phyloP scores from a whole-genome alignment of 257 asterid species.

The Fraxinus excelsior region DNA sequence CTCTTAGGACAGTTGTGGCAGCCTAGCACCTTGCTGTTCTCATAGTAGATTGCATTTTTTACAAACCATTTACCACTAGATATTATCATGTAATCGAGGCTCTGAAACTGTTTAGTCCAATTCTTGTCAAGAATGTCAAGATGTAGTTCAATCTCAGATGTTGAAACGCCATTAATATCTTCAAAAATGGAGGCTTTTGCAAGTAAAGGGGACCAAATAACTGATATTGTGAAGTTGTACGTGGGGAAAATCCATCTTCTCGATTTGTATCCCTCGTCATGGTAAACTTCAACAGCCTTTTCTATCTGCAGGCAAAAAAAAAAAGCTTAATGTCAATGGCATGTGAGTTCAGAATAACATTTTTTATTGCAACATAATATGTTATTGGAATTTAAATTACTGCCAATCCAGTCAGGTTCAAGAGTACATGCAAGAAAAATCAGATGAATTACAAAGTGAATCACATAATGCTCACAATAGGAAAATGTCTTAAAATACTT shows the following conservation, averaged over 20 bases:
- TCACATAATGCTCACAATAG: not conserved
- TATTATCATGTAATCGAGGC: constrained; percentile 60
- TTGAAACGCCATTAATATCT: constrained; percentile 65
- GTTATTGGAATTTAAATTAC: not conserved
- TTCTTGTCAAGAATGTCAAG: constrained; percentile 63
- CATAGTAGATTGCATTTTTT: constrained; percentile 62
- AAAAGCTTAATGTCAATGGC: not conserved
- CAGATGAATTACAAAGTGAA: not conserved
- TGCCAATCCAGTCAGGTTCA: not conserved
- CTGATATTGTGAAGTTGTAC: constrained; percentile 64
- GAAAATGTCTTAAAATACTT: not conserved
- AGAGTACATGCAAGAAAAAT: not conserved
- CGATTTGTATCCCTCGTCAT: constrained; percentile 55
- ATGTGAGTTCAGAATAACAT: not conserved
- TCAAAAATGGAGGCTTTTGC: constrained; percentile 67
- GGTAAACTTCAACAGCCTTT: constrained; percentile 66
- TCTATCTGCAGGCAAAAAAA: constrained; percentile 33
- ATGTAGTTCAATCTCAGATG: constrained; percentile 65
- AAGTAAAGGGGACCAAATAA: constrained; percentile 79
- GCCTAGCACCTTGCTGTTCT: constrained; percentile 49
- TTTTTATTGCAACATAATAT: not conserved
- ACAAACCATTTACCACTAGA: constrained; percentile 76
- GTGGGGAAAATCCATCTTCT: constrained; percentile 72
- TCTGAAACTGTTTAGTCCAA: constrained; percentile 55
- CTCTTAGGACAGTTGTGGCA: constrained; percentile 64